Evolutionary conservation across 2,329 filamentous ascomycete species (phyloP).

Genomic region (Venturia effusa): DNA sequence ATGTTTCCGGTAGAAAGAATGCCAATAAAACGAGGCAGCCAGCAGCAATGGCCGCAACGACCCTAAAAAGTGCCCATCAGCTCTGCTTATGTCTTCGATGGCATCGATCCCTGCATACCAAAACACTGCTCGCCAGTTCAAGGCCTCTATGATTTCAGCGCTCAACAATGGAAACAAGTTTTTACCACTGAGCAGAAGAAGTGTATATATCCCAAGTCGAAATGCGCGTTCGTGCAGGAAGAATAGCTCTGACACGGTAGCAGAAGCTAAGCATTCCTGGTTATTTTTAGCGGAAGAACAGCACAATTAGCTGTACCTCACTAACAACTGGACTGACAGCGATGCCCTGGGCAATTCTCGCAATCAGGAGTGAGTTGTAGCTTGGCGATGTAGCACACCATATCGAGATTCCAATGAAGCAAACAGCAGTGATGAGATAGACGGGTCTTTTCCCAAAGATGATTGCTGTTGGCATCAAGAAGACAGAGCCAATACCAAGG

Average conservation of each 20-base stretch:
- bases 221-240: conserved; percentile 9
- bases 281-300: not conserved
- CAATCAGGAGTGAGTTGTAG: conserved; percentile 68
- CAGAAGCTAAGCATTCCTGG: conserved; percentile 58
- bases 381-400: conserved; percentile 83
- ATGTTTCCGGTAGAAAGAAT: conserved; percentile 26
- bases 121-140: conserved; percentile 7
- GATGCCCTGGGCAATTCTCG: conserved; percentile 77
- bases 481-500: conserved; percentile 3
- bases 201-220: not conserved
- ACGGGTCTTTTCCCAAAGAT: conserved; percentile 7
- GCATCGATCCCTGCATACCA: conserved; percentile 27
- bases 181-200: not conserved
- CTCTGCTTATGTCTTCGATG: not conserved
- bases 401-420: conserved; percentile 65
- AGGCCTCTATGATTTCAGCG: not conserved
- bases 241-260: conserved; percentile 39
- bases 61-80: conserved; percentile 37
- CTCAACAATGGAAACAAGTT: not conserved
- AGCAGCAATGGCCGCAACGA: not conserved
- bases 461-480: conserved; percentile 6
- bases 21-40: not conserved
- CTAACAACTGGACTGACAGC: conserved; percentile 79
- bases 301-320: conserved; percentile 24
- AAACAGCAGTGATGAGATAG: conserved; percentile 39